These are phyloP conservation scores for Prototheca cutis DNA, from an alignment of 163 green algal species.

Conservation along the genomic window DNA sequence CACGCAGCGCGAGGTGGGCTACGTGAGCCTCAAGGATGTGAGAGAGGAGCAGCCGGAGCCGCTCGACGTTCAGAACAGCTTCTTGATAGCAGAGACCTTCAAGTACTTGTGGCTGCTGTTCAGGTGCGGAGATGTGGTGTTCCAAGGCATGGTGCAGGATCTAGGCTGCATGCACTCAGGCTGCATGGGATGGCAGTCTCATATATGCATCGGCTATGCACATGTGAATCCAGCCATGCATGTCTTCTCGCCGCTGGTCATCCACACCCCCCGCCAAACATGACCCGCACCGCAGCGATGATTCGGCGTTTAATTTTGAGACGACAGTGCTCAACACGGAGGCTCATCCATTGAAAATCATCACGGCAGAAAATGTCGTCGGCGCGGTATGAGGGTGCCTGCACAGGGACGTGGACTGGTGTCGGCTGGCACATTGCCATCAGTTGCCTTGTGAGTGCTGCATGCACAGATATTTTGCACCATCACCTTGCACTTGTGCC, in stretches of 20 bases:
- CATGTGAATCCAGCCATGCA: no score
- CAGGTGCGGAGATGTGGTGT: conserved; percentile 14
- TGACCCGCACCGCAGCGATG: conserved; percentile 8
- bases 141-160: no score
- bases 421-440: no score
- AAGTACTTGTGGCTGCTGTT: conserved; percentile 64
- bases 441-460: no score
- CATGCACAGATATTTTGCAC: no score
- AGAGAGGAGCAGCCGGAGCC: not conserved
- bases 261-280: not conserved
- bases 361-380: no score
- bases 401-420: no score
- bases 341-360: conserved; percentile 38
- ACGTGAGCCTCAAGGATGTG: conserved; percentile 30
- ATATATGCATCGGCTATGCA: no score
- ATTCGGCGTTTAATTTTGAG: conserved; percentile 30
- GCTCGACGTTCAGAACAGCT: conserved; percentile 47
- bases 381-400: no score
- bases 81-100: conserved; percentile 53
- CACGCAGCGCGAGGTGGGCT: conserved; percentile 29
- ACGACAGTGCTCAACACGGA: conserved; percentile 62
- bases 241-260: not conserved
- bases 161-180: no score
- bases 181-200: no score
- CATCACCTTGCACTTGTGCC: no score